Conservation (phyloP, 768 basidiomycete species). For the Clitopilus hobsonii region DNA sequence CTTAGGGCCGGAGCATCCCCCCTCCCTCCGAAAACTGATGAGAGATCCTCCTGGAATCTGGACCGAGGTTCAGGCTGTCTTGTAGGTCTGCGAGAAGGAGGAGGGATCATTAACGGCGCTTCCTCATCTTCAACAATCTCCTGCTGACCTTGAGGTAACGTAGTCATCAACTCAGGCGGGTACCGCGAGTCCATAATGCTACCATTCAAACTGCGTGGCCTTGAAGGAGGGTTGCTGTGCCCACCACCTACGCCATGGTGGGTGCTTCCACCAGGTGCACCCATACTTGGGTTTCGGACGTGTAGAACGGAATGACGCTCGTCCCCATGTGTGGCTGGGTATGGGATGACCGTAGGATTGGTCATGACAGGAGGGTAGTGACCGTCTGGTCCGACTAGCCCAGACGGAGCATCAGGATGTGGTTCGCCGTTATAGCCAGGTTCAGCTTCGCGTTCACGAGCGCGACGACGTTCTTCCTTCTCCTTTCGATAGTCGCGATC, state of each 20-base stretch:
- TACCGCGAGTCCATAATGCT: not conserved
- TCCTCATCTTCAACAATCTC: slow-evolving; percentile 15
- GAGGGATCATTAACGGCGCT: slow-evolving; percentile 22
- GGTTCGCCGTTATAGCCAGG: no score
- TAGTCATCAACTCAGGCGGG: slow-evolving; percentile 1
- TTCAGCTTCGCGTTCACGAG: no score
- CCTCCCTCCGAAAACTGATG: slow-evolving; percentile 15
- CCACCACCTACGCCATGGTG: not conserved
- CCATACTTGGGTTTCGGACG: not conserved
- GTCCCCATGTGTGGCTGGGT: not conserved
- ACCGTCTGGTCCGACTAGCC: not conserved
- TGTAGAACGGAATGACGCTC: not conserved
- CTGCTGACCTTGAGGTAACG: slow-evolving; percentile 13
- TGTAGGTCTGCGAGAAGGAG: slow-evolving; percentile 13
- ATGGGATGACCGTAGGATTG: not conserved
- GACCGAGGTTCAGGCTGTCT: slow-evolving; percentile 14
- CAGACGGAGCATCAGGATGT: not conserved
- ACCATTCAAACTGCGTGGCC: not conserved
- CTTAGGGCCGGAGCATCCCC: not conserved
- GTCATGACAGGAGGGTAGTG: not conserved
- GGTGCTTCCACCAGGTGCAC: slow-evolving; percentile 9
- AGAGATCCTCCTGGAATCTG: slow-evolving; percentile 20
- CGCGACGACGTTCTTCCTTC: not conserved
- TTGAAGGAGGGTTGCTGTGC: not conserved
- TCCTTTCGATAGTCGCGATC: no score